Percentiles rank a stretch among this genome's conserved stretches.
These are phyloP conservation scores for Penicillium macrosclerotiorum DNA, from an alignment of 495 filamentous ascomycete genomes.

Conservation along the genomic window DNA sequence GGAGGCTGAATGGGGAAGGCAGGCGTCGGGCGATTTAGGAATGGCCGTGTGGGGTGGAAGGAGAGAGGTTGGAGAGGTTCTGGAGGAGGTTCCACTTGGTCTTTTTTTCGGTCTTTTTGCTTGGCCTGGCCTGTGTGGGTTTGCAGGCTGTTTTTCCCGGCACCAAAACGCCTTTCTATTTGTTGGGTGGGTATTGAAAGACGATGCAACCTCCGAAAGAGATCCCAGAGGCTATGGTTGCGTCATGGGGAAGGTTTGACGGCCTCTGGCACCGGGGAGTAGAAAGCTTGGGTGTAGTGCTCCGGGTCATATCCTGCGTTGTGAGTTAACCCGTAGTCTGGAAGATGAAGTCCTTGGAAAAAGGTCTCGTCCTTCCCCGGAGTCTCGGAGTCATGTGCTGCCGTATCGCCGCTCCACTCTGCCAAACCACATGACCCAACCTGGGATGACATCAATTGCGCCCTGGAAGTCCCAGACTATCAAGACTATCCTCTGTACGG, in stretches of 20 bases:
- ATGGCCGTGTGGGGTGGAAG: conserved; percentile 10
- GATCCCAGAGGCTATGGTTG: conserved; percentile 2
- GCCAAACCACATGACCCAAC: conserved; percentile 7
- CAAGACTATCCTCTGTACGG: too few species aligned
- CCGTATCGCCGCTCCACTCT: conserved; percentile 1
- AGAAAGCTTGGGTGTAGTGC: too few species aligned
- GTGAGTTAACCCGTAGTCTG: too few species aligned
- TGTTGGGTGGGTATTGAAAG: too few species aligned
- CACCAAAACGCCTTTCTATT: too few species aligned
- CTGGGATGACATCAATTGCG: conserved; percentile 5
- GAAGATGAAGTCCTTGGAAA: too few species aligned
- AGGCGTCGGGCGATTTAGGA: conserved; percentile 28
- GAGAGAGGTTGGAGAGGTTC: too few species aligned
- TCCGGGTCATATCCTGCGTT: too few species aligned
- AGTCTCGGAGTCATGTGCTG: conserved; percentile 6
- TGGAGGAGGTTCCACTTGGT: conserved; percentile 9
- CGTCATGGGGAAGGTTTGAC: conserved; percentile 2
- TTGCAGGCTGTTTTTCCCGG: too few species aligned
- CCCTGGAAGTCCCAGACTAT: too few species aligned
- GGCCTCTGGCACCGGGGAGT: conserved; percentile 1
- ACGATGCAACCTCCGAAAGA: not conserved
- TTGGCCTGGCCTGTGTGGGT: too few species aligned
- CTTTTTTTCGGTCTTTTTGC: too few species aligned
- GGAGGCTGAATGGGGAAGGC: not conserved
- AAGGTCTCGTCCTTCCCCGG: not conserved